Base-by-base conservation (phyloP, 768 basidiomycete species). In the Trametes sanguinea region DNA sequence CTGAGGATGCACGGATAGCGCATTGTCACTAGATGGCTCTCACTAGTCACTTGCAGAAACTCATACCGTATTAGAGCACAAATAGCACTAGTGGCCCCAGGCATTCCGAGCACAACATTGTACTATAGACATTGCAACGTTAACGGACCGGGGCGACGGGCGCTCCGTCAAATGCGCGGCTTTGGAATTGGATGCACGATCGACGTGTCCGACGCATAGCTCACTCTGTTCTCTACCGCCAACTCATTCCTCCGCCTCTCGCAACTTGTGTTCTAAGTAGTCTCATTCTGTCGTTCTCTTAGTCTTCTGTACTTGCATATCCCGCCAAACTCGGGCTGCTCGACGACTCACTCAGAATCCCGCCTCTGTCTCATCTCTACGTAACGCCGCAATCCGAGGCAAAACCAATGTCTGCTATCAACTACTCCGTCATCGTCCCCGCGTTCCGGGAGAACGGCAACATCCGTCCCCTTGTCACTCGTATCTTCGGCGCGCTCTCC, bases 391-490 rank as follows among this genome's bases (percentile, higher is more conserved):
- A 40, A 17, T n/a, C 30, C 2, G 29, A 47, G 27, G 40, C 47
- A 37, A n/a, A 46, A 39, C 8, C 42, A 22, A 64, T 64, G 63
- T 64, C 63, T 11, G 33, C 47, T 35, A 60, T 68, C 46, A 66
- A 68, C 27, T 68, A 70, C 67, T 66, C 69, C 27, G 62, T 72
- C 59, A 48, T 72, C 60, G 71, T 72, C 17, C 71, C 71, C 48
- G 69, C 71, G 13, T 72, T 66, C 65, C 66, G 60, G 56, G 71
- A 72, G 61, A 68, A 69, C 51, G 66, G 63, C 45, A 72, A 72
- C 65, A 44, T 72, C 10, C 65, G 68, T 51, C 69, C 71, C 45
- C 71, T 72, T 61, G 67, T 72, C 50, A 69, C 69, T 32, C 69
- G 71, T 33, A 72, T 69, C 61, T 72, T 69, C 56, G 67, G 61